Base-by-base conservation (phyloP, 2,329 filamentous ascomycete genomes). In the Trichoderma endophyticum region DNA sequence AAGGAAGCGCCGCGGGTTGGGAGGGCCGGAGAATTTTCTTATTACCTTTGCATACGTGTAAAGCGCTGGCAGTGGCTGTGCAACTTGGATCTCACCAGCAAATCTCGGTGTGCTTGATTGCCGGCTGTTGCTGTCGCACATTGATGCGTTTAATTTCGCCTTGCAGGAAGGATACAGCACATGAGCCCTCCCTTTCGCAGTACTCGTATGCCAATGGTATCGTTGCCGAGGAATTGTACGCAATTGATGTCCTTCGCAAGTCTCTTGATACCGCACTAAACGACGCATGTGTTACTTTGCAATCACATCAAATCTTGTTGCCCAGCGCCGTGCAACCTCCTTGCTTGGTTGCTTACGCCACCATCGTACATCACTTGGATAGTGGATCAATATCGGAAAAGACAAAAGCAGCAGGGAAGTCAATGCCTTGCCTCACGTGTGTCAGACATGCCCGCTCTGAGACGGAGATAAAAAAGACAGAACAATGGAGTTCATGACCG, bases 201-300 rank as follows among this genome's bases (percentile, higher is more conserved):
- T 24, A 15, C 32, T 3, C 28, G 9, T 60, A n/a, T 43, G 39
- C 15, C 39, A 43, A n/a, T 9, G n/a, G 28, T 5, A 21, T 59
- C n/a, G 56, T 6, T 32, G 56, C 15, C 11, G 56, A 14, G 7
- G 6, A 12, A 56, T 6, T 21, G 26, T 8, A 36, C 3, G 28
- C 14, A 28, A 18, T 30, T 32, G 28, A 70, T 43, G 30, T 30
- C 59, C 18, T 63, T 3, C 14, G 6, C 24, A 39, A 32, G 32
- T 56, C 60, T 63, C 30, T 21, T 4, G 59, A 36, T 57, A 26
- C 39, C 12, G 66, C 43, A 39, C 66, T 51, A 26, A 34, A 32
- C 26, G 36, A 61, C 26, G 12, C 34, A 68, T 68, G 65, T 59
- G 65, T 68, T 68, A 43, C 65, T 30, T 59, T 43, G 65, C 24